Evolutionary conservation across 192 early-diverging fungal species (phyloP).

Genomic region (Lobosporangium transversale): DNA sequence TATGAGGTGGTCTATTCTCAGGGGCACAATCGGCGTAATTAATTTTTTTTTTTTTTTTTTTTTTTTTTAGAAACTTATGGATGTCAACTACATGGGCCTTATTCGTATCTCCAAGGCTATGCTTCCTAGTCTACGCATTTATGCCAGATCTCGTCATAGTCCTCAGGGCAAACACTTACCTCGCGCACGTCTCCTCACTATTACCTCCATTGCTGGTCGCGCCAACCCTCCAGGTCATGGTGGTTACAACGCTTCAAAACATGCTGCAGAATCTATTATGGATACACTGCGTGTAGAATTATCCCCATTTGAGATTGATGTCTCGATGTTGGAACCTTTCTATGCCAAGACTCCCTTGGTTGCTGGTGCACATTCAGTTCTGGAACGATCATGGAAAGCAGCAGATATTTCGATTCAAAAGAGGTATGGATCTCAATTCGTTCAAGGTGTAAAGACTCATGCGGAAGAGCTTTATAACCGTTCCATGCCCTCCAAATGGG

Average conservation of each 20-base stretch:
- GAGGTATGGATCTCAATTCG: slow-evolving; percentile 46
- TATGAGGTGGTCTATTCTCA: too few species aligned
- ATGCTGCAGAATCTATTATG: slow-evolving; percentile 57
- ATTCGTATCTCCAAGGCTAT: slow-evolving; percentile 55
- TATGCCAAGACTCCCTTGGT: slow-evolving; percentile 48
- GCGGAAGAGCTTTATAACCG: slow-evolving; percentile 22
- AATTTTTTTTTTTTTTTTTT: slow-evolving; percentile 11
- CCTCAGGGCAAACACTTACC: slow-evolving; percentile 50
- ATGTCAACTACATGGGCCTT: slow-evolving; percentile 57
- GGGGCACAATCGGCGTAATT: too few species aligned
- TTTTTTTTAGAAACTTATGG: slow-evolving; percentile 53
- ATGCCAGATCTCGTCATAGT: slow-evolving; percentile 30
- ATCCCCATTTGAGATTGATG: slow-evolving; percentile 58
- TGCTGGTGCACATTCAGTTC: slow-evolving; percentile 7
- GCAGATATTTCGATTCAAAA: slow-evolving; percentile 10
- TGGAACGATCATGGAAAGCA: slow-evolving; percentile 31
- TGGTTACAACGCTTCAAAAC: slow-evolving; percentile 56
- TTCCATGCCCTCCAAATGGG: slow-evolving; percentile 51
- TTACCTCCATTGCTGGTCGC: slow-evolving; percentile 56
- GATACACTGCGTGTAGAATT: slow-evolving; percentile 57
- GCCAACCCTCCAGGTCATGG: slow-evolving; percentile 52
- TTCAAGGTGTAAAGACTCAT: slow-evolving; percentile 13
- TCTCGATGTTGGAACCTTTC: slow-evolving; percentile 54
- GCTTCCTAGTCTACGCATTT: slow-evolving; percentile 48
- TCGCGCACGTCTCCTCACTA: slow-evolving; percentile 51